Conservation (phyloP, 306 rosid species). For the Senna tora region DNA sequence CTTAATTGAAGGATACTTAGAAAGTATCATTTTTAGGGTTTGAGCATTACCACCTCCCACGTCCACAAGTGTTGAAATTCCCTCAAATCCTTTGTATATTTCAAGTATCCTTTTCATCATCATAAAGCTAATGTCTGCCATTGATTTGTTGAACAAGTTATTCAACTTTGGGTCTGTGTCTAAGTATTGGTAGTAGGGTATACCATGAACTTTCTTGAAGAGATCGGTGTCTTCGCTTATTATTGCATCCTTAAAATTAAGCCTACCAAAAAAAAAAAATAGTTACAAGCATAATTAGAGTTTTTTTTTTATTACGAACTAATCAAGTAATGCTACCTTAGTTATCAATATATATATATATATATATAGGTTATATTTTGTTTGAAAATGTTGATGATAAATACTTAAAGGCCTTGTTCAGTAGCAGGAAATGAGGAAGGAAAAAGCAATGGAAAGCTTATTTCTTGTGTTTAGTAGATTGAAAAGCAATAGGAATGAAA, state of each 20-base stretch:
- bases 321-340: too few species aligned
- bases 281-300: neutral
- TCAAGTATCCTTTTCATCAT: conserved; percentile 35
- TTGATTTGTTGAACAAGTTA: conserved; percentile 25
- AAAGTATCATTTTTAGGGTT: conserved; percentile 29
- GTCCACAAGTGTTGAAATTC: conserved; percentile 36
- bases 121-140: conserved; percentile 17
- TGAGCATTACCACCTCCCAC: conserved; percentile 41
- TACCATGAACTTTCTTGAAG: conserved; percentile 41
- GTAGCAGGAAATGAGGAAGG: too few species aligned
- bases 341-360: too few species aligned
- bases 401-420: too few species aligned
- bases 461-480: too few species aligned
- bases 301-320: too few species aligned
- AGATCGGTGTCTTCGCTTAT: conserved; percentile 20
- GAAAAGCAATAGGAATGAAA: too few species aligned
- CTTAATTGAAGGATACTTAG: conserved; percentile 41
- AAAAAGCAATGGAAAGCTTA: too few species aligned
- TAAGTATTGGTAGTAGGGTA: conserved; percentile 30
- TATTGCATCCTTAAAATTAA: conserved; percentile 39
- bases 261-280: neutral
- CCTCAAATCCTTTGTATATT: conserved; percentile 44
- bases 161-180: conserved; percentile 34
- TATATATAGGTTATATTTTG: too few species aligned
- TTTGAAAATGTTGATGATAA: too few species aligned